Evolutionary conservation across 768 basidiomycete genomes (phyloP), one percentile per base, ranked within the genome.

Genomic region (Piloderma croceum): DNA sequence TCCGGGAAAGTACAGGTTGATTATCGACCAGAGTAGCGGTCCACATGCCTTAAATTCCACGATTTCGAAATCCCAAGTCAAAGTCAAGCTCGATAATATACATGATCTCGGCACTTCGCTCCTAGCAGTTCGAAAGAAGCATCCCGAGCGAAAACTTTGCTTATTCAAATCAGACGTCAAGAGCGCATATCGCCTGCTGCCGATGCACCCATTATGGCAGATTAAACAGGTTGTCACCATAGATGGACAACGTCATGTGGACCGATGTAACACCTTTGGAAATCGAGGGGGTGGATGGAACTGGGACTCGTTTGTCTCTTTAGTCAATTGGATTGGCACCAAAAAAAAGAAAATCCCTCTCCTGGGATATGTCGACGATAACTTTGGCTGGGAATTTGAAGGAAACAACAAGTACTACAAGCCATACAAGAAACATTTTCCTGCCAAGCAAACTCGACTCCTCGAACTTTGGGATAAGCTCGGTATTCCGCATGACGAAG

Each of bases 141-240:
- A 56, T 12, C 25, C 36, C 2, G 0, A 31, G 25, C 10, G 11
- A 10, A 6, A 39, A 38, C 35, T 58, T 2, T 39, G 49, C 5
- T 19, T 60, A 0, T 69, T 54, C 49, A 71, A 70, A 24, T 61
- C 63, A 0, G 65, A 73, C 36, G 56, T 73, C 0, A 41, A 56
- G 0, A 51, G 63, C 10, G 71, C 70, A 0, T 74, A 69, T 23
- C 46, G 59, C 0, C 53, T 57, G 0, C 37, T 68, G 7, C 71
- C 68, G 0, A 51, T 69, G 45, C 62, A 69, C 33, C 64, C 59
- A 0, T 29, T 50, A 0, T 71, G 69, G 69, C 67, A 73, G 34
- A 42, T 71, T 1, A 64, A 63, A 12, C 70, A 72, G 25, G 38
- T 68, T 1, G 50, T 62, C 6, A 48, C 36, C 0, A 38, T 69